Evolutionary conservation across 1,284 basidiomycete genomes (phyloP).

Genomic region (Rhizoctonia solani): DNA sequence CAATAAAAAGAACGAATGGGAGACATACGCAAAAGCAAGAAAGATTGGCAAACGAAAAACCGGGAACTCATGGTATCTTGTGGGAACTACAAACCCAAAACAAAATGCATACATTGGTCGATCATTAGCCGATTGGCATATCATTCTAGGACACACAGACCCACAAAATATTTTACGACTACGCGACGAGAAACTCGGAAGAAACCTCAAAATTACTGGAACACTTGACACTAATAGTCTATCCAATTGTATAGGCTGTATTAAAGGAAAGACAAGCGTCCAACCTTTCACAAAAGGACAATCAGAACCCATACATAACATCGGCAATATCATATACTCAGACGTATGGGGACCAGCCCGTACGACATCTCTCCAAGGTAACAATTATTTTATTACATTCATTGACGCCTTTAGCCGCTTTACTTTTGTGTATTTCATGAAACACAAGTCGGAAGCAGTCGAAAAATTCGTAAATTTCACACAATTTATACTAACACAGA

Average conservation of each 20-base stretch:
- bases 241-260: slow-evolving; percentile 9
- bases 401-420: slow-evolving; percentile 41
- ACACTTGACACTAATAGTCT: background rate
- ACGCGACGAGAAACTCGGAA: background rate
- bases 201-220: background rate
- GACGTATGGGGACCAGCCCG: slow-evolving; percentile 46
- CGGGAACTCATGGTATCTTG: slow-evolving; percentile 7
- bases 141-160: slow-evolving; percentile 15
- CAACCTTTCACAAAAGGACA: background rate
- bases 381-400: slow-evolving; percentile 44
- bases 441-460: slow-evolving; percentile 41
- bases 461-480: slow-evolving; percentile 40
- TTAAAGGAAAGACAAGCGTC: background rate
- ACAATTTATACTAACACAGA: slow-evolving; percentile 41
- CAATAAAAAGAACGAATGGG: background rate
- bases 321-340: slow-evolving; percentile 5
- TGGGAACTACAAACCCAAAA: background rate
- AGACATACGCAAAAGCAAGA: background rate
- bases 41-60: slow-evolving; percentile 2
- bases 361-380: slow-evolving; percentile 41
- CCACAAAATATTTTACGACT: background rate
- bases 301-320: background rate
- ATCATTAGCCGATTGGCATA: slow-evolving; percentile 1
- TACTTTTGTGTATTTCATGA: slow-evolving; percentile 26
- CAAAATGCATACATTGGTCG: background rate